Evolutionary conservation across 306 rosid species (phyloP), one percentile per base, ranked within the genome.

Genomic region (Lathyrus oleraceus): DNA sequence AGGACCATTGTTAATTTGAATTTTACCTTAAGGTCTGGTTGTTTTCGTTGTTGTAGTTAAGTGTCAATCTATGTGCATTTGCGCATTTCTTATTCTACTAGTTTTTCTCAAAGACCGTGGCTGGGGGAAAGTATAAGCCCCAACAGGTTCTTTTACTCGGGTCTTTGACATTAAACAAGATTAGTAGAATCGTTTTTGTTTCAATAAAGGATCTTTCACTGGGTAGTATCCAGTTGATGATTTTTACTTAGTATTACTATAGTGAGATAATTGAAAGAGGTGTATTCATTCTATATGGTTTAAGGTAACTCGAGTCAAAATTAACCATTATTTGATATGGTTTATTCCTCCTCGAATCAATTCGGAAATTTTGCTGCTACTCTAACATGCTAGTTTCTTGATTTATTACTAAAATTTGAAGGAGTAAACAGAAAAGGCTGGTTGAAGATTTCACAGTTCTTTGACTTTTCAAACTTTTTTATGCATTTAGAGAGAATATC

Each of bases 401-500:
- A 48, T 68, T 45, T 62, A 54, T n/a, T 73, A 40, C 28, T 23
- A 71, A 20, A 67, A 25, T 57, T 62, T 58, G 19, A 63, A 75
- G 59, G 70, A 68, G 38, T 63, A 42, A 73, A 72, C 49, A 21
- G 65, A 51, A 64, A 62, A 69, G 79, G 70, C 59, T 57, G 64
- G 68, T 68, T 63, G 69, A 78, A 71, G 69, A 75, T 75, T 83
- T 39, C 45, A 59, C 77, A 65, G 56, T 28, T 48, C 69, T 71
- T 78, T 77, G 67, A 67, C 70, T 20, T 21, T 36, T 45, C 70
- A 75, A 60, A 68, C 70, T 72, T 74, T 75, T 49, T 63, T 45
- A 71, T 81, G 71, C 73, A 68, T 79, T 68, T 84, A 78, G 85
- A 67, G 57, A 52, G 80, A 75, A 69, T 65, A 68, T 62, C 73